Base-by-base conservation (phyloP, 2,329 filamentous ascomycete species). In the Zelopaecilomyces penicillatus region DNA sequence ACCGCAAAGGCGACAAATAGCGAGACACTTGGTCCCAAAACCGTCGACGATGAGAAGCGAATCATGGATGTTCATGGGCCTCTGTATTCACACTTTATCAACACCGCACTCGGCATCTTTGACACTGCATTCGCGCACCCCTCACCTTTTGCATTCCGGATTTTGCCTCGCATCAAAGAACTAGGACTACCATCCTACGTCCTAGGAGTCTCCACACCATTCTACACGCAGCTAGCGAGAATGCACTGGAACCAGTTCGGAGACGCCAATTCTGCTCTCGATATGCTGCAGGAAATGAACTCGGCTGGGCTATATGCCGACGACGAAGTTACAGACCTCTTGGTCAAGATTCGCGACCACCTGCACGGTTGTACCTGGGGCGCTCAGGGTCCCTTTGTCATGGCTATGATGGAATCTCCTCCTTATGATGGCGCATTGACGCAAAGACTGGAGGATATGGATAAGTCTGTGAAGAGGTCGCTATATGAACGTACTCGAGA, bases 171-270 rank as follows among this genome's bases (percentile, higher is more conserved):
- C 6, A 67, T 89, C 54, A 85, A 85, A 57, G 69, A 74, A 37
- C 69, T 87, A 0, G 85, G 85, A 2, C 72, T 84, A 2, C 75
- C 78, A 1, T 83, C 83, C 0, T 87, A 83, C 56, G 80, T 87
- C 5, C 73, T 91, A 1, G 85, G 84, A 39, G 82, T 78, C 5
- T 81, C 80, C 12, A 84, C 83, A 0, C 67, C 74, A 0, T 76
- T 90, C 36, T 90, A 86, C 67, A 82, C 84, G 57, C 70, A 78
- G 40, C 71, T 88, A 31, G 69, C 87, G 27, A 62, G 69, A 10
- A 72, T 82, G 26, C 68, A 79, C 44, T 87, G 82, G 78, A 61
- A 66, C 31, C 74, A 77, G 8, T 76, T 78, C 50, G 72, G 77
- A 26, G 78, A 87, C 54, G 67, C 78, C 2, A 51, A 57, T 4